Percentiles rank a stretch among this genome's conserved stretches.
phyloP scores from a whole-genome alignment of 139 green algal species.

The Chlamydomonas eustigma region DNA sequence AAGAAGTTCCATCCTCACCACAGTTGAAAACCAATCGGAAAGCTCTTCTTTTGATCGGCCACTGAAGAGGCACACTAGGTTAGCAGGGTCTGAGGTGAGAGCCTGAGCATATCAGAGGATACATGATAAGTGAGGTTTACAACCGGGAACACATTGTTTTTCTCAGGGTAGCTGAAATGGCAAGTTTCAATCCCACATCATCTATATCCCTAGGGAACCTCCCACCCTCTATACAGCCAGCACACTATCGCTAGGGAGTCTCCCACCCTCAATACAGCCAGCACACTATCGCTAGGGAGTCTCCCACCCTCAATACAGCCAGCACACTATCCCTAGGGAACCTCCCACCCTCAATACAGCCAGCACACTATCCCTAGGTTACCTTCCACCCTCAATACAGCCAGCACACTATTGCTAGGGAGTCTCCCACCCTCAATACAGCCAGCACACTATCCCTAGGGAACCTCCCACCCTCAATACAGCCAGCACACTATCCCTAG shows the following conservation, averaged over 20 bases:
- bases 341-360: no score
- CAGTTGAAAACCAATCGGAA: conserved; percentile 75
- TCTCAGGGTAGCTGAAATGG: no score
- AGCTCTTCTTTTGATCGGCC: conserved; percentile 72
- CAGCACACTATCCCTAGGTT: conserved; percentile 11
- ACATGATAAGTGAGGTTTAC: no score
- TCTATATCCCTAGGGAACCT: no score
- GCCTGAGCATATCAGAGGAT: no score
- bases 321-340: conserved; percentile 15
- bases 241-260: neutral
- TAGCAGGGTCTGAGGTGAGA: conserved; percentile 70
- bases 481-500: conserved; percentile 11
- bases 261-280: neutral
- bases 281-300: no score
- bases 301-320: no score
- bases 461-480: no score
- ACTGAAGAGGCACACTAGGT: conserved; percentile 88
- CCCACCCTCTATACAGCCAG: neutral
- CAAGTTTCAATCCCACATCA: no score
- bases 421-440: no score
- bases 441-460: conserved; percentile 12
- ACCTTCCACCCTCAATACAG: no score
- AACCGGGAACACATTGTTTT: no score
- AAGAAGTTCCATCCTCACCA: conserved; percentile 62
- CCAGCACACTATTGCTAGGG: conserved; percentile 10